Percentiles rank a stretch among this genome's conserved stretches.
These are phyloP conservation scores for Hypoxylon sp. DNA, from an alignment of 2,329 filamentous ascomycete genomes.

Conservation along the genomic window DNA sequence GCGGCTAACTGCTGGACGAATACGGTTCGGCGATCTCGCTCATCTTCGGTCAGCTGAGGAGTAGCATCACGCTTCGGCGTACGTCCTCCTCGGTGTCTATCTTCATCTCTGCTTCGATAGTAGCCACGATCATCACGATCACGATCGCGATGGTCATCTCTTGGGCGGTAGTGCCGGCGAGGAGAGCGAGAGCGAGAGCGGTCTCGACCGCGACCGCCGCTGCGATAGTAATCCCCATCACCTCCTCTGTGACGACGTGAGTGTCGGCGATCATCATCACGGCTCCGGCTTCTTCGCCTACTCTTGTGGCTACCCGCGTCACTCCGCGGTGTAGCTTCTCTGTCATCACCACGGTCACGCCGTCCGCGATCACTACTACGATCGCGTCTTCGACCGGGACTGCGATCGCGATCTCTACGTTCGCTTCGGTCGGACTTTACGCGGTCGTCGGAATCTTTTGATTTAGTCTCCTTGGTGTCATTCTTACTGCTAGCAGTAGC, in stretches of 20 bases:
- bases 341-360: slow-evolving; percentile 69
- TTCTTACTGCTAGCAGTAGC: slow-evolving; percentile 77
- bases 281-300: slow-evolving; percentile 84
- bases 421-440: slow-evolving; percentile 68
- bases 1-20: slow-evolving; percentile 99
- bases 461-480: slow-evolving; percentile 63
- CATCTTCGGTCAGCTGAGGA: slow-evolving; percentile 89
- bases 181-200: slow-evolving; percentile 82
- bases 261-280: slow-evolving; percentile 81
- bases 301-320: slow-evolving; percentile 86
- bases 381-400: slow-evolving; percentile 63
- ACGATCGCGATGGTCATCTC: slow-evolving; percentile 68
- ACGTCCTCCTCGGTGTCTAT: slow-evolving; percentile 56
- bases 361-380: slow-evolving; percentile 70
- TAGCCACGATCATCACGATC: slow-evolving; percentile 63
- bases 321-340: slow-evolving; percentile 78
- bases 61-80: slow-evolving; percentile 66
- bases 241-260: slow-evolving; percentile 78
- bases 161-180: slow-evolving; percentile 70
- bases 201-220: slow-evolving; percentile 68
- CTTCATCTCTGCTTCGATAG: slow-evolving; percentile 69
- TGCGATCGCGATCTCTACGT: slow-evolving; percentile 60
- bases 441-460: slow-evolving; percentile 70
- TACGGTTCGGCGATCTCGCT: slow-evolving; percentile 95
- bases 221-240: slow-evolving; percentile 80